A percentile compares a stretch with the other conserved stretches of the same genome.
These are phyloP conservation scores for Clathrus columnatus DNA, from an alignment of 768 basidiomycete species.

Conservation along the genomic window DNA sequence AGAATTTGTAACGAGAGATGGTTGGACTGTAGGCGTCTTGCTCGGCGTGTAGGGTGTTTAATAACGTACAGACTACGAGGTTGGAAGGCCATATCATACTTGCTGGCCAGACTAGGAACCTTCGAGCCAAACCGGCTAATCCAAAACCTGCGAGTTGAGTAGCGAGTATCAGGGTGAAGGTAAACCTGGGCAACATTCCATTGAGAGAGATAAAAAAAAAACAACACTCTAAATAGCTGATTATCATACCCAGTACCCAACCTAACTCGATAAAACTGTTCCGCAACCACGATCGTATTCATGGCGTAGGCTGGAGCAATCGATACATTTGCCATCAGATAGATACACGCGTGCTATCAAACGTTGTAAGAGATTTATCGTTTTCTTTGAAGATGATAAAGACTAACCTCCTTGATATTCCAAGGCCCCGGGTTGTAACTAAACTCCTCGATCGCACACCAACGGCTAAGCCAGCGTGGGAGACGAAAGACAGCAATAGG, in stretches of 20 bases:
- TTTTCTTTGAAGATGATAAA: not conserved
- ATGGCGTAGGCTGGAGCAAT: slow-evolving; percentile 30
- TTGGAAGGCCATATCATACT: slow-evolving; percentile 41
- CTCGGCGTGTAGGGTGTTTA: slow-evolving; percentile 43
- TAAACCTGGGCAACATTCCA: slow-evolving; percentile 21
- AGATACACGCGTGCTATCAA: slow-evolving; percentile 29
- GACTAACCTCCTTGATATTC: slow-evolving; percentile 27
- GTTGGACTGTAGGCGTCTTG: slow-evolving; percentile 25
- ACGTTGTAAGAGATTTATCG: not conserved
- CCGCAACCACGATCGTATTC: slow-evolving; percentile 28
- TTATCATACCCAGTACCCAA: slow-evolving; percentile 26
- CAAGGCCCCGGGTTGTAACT: slow-evolving; percentile 37
- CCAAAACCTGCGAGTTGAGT: slow-evolving; percentile 37
- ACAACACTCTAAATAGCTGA: not conserved
- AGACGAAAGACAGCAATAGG: slow-evolving; percentile 24
- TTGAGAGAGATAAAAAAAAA: not conserved
- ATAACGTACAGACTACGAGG: slow-evolving; percentile 34
- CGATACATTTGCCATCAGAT: slow-evolving; percentile 33
- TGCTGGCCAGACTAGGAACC: slow-evolving; percentile 40
- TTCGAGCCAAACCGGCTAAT: slow-evolving; percentile 32
- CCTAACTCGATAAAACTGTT: slow-evolving; percentile 27
- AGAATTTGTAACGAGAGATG: slow-evolving; percentile 32
- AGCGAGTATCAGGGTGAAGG: slow-evolving; percentile 30
- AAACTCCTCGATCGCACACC: slow-evolving; percentile 21
- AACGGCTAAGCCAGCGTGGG: slow-evolving; percentile 21